Evolutionary conservation across 306 rosid species (phyloP).

Genomic region (Malus fusca): DNA sequence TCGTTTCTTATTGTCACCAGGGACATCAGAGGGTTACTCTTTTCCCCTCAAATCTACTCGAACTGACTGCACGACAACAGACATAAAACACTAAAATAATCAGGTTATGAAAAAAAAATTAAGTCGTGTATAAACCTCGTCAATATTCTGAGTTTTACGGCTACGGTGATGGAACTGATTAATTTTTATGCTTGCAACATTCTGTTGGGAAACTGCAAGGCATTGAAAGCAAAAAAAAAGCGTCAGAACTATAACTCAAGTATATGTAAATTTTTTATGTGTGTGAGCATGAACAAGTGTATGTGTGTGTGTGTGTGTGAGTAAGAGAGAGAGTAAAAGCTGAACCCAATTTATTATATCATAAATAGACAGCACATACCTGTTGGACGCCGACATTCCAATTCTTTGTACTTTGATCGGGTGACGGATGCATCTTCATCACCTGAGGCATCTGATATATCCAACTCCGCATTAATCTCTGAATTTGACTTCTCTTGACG

Average conservation of each 20-base stretch:
- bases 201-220: conserved; percentile 61
- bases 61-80: neutral
- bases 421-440: conserved; percentile 71
- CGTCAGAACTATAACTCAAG: conserved; percentile 10
- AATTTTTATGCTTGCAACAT: conserved; percentile 48
- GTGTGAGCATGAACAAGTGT: neutral
- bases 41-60: neutral
- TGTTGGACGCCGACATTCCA: conserved; percentile 44
- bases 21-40: neutral
- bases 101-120: conserved; percentile 10
- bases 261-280: neutral
- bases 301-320: neutral
- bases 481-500: conserved; percentile 97
- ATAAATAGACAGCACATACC: conserved; percentile 36
- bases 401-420: conserved; percentile 48
- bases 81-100: conserved; percentile 12
- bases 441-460: conserved; percentile 87
- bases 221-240: conserved; percentile 10
- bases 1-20: neutral
- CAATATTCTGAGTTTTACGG: conserved; percentile 77
- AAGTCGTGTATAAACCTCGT: conserved; percentile 53
- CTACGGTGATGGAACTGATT: conserved; percentile 90
- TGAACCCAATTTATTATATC: neutral
- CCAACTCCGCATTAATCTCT: conserved; percentile 90
- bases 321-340: neutral